Base-by-base conservation (phyloP, 139 green algal genomes). In the Haematococcus sp. region DNA sequence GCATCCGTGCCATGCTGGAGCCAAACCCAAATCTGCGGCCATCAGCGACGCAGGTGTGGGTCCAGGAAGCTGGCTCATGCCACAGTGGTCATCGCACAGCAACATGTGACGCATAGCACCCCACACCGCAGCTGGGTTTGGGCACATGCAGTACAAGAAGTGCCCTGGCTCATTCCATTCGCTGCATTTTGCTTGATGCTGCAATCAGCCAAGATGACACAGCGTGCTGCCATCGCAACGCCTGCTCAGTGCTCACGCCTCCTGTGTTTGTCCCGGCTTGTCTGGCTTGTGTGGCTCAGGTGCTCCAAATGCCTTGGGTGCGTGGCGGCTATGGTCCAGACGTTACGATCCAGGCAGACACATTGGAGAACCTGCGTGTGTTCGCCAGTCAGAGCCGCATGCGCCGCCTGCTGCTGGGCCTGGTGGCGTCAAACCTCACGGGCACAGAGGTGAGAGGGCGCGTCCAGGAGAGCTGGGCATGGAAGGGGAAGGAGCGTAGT, bases 361-460 rank as follows among this genome's bases (percentile, higher is more conserved):
- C 79, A 33, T 52, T 88, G 28, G 35, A 77, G 15, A 71, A 83
- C 73, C 77, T 88, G 74, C 77, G 76, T 73, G 60, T 73, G 40
- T 88, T 88, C 73, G 79, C 79, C 52, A 81, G 77, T 69, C 79
- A 84, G 35, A 68, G 25, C 33, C 78, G 79, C 61, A 83, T 82
- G 66, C 70, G 83, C 23, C 77, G 83, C 25, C 73, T 88, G 46
- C 52, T 88, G 70, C 71, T 88, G 71, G 83, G 83, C 32, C 76
- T 86, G 22, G 76, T 84, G 65, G 83, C 83, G 1, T 43, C 74
- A 17, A 79, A 73, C 56, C 73, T 88, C 23, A 75, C 52, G n/a
- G 81, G 81, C 0, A 31, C 17, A 7, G 81, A 83, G 40, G 40
- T 49, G 40, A 19, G 40, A 19, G 40, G 40, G 40, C n/a, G n/a